Percentiles rank a stretch among this genome's conserved stretches.
Evolutionary conservation across 2,329 filamentous ascomycete genomes (phyloP).

Genomic region (Triangularia verruculosa): DNA sequence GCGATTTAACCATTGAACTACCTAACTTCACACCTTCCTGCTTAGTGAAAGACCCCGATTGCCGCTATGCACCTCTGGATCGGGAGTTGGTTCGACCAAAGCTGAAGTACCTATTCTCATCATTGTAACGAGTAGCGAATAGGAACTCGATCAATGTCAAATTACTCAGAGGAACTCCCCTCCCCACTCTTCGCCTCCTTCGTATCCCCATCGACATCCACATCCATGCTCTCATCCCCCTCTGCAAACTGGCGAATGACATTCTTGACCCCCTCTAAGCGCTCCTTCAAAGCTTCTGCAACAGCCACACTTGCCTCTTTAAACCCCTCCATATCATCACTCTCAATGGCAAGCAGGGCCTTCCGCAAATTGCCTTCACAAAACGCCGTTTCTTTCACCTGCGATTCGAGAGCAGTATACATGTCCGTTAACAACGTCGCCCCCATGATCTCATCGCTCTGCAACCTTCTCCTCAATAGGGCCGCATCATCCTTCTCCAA

Average conservation of each 20-base stretch:
- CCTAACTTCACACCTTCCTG: too few relatives aligned
- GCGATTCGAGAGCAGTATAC: background rate
- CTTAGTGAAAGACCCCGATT: too few relatives aligned
- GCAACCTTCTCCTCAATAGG: background rate
- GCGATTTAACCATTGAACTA: too few relatives aligned
- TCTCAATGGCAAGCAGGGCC: background rate
- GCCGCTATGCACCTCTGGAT: too few relatives aligned
- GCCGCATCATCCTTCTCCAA: background rate
- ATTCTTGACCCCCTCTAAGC: background rate
- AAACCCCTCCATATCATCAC: background rate
- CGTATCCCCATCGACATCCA: too few relatives aligned
- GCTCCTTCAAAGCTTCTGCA: background rate
- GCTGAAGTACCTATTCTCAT: too few relatives aligned
- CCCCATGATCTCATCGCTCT: background rate
- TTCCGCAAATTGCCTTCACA: background rate
- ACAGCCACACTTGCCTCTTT: background rate
- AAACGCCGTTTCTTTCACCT: background rate
- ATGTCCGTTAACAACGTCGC: background rate
- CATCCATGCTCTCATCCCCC: too few relatives aligned
- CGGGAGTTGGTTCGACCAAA: too few relatives aligned
- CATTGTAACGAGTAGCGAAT: too few relatives aligned
- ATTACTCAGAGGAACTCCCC: too few relatives aligned
- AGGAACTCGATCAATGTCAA: too few relatives aligned
- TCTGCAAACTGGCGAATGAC: background rate
- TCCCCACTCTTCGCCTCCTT: too few relatives aligned